Conservation (phyloP, 495 filamentous ascomycete species). For the Schizothecium vesticola region DNA sequence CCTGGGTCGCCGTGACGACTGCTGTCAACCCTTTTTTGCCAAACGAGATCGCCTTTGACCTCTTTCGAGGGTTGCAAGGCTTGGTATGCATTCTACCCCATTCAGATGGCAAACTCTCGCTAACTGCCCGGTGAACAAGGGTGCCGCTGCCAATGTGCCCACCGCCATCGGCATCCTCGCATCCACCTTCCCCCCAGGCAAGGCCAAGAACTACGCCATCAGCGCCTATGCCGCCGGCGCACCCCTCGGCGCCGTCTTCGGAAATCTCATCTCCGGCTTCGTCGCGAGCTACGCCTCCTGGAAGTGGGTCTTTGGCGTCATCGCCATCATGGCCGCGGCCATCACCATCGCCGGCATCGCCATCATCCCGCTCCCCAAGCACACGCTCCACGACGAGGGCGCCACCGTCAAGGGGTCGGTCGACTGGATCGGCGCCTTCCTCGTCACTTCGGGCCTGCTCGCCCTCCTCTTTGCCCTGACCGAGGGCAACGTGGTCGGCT, state of each 20-base stretch:
- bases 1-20: constrained; percentile 56
- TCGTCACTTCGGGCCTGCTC: constrained; percentile 59
- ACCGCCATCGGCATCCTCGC: constrained; percentile 61
- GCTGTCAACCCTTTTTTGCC: constrained; percentile 60
- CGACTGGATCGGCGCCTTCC: constrained; percentile 59
- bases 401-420: constrained; percentile 36
- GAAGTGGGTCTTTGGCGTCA: constrained; percentile 62
- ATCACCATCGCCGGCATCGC: constrained; percentile 56
- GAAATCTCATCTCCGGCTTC: constrained; percentile 50
- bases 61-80: constrained; percentile 67
- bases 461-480: constrained; percentile 58
- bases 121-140: constrained; percentile 40
- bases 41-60: constrained; percentile 61
- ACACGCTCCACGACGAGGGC: constrained; percentile 24
- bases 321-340: constrained; percentile 56
- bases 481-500: constrained; percentile 61
- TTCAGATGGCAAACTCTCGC: not conserved
- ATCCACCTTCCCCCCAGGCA: constrained; percentile 53
- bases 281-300: constrained; percentile 52
- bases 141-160: constrained; percentile 60
- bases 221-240: constrained; percentile 51
- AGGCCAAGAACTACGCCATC: constrained; percentile 61
- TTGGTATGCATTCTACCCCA: constrained; percentile 46
- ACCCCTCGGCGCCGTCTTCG: constrained; percentile 51
- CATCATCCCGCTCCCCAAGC: constrained; percentile 56